phyloP scores from a whole-genome alignment of 2,329 filamentous ascomycete species.

The Arthrocladium fulminans region DNA sequence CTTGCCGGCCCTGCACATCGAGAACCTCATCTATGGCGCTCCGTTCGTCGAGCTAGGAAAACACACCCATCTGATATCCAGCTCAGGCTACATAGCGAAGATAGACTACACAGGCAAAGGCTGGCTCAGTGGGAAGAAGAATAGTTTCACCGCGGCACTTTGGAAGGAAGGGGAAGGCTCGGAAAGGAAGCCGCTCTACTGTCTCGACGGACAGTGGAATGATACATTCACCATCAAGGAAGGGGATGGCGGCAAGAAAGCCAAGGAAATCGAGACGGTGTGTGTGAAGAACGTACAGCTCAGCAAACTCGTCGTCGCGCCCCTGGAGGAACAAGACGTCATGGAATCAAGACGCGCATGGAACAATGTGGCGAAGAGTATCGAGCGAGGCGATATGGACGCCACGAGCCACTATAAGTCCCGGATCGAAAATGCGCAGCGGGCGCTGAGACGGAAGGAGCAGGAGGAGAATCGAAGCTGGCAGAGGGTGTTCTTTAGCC shows the following conservation, averaged over 20 bases:
- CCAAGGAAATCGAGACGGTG: constrained; percentile 45
- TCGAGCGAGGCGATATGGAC: constrained; percentile 78
- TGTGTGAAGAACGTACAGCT: constrained; percentile 46
- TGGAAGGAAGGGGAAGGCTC: constrained; percentile 58
- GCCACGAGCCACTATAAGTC: constrained; percentile 68
- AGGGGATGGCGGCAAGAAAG: constrained; percentile 34
- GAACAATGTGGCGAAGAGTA: constrained; percentile 74
- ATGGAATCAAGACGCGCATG: constrained; percentile 85
- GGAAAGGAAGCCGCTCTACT: constrained; percentile 60
- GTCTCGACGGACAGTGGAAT: constrained; percentile 84
- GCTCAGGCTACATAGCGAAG: constrained; percentile 75
- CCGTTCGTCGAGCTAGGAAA: constrained; percentile 89
- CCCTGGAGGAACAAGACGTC: constrained; percentile 71
- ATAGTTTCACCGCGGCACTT: constrained; percentile 69
- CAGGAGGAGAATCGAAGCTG: constrained; percentile 64
- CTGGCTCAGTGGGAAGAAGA: constrained; percentile 94
- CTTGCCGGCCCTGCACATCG: constrained; percentile 82
- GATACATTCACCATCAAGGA: constrained; percentile 20
- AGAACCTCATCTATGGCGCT: constrained; percentile 64
- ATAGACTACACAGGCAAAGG: constrained; percentile 91
- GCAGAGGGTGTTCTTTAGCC: constrained; percentile 72
- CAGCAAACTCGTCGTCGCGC: constrained; percentile 61
- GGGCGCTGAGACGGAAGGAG: constrained; percentile 66
- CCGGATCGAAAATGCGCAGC: constrained; percentile 85
- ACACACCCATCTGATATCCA: constrained; percentile 75